Percentiles rank a stretch among this genome's conserved stretches.
Conservation (phyloP, 75 land plant species). For the Cryptomeria japonica region DNA sequence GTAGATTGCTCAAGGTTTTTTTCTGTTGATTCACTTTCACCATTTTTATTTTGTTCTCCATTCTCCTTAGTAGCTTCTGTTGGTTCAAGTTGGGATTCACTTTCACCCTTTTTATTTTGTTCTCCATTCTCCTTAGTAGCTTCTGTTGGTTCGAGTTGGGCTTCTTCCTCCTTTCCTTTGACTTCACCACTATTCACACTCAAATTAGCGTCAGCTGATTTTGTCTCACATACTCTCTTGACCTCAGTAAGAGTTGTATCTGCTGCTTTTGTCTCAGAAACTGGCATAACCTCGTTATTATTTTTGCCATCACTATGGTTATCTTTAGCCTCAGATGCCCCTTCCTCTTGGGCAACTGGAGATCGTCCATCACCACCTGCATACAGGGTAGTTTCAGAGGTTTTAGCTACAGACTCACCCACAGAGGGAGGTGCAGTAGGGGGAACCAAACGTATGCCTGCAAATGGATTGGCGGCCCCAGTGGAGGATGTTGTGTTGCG, state of each 20-base stretch:
- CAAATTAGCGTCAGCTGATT: not conserved
- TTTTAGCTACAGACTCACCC: not conserved
- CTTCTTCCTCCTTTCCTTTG: constrained; percentile 13
- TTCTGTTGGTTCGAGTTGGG: not conserved
- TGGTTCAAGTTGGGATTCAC: no score
- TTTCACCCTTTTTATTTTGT: no score
- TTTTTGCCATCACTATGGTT: not conserved
- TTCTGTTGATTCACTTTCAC: not conserved
- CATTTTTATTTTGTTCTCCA: not conserved
- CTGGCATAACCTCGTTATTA: not conserved
- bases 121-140: no score
- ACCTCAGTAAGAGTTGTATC: constrained; percentile 4
- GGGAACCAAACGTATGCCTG: constrained; percentile 70
- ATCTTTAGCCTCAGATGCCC: not conserved
- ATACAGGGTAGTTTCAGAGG: constrained; percentile 6
- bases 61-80: not conserved
- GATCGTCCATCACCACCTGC: not conserved
- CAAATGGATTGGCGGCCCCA: constrained; percentile 69
- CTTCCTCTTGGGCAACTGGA: constrained; percentile 15
- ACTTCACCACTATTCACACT: constrained; percentile 10
- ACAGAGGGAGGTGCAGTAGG: constrained; percentile 32
- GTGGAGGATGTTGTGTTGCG: constrained; percentile 34
- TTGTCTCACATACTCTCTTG: not conserved
- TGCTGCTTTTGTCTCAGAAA: not conserved
- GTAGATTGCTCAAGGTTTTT: not conserved